Conservation (phyloP, 192 early-diverging fungal genomes). For the Backusella mclennaniae region DNA sequence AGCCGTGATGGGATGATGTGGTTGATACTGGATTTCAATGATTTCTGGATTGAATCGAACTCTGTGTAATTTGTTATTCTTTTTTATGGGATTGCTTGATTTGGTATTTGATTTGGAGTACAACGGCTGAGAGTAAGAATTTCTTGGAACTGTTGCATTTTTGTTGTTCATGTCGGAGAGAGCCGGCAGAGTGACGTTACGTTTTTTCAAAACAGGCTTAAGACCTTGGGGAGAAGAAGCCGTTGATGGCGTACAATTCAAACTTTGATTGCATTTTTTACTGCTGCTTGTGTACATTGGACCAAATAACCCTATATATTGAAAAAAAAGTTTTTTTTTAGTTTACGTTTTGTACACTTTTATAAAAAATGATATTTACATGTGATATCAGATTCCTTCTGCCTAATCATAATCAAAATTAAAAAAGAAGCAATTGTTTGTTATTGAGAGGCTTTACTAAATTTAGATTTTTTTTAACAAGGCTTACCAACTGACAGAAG, state of each 20-base stretch:
- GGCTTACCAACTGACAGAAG: slow-evolving; percentile 37
- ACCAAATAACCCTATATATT: slow-evolving; percentile 22
- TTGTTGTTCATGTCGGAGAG: slow-evolving; percentile 7
- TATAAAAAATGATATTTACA: slow-evolving; percentile 19
- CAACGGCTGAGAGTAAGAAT: neutral
- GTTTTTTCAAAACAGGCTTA: slow-evolving; percentile 19
- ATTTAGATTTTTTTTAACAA: neutral
- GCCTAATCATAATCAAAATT: slow-evolving; percentile 26
- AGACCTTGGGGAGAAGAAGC: slow-evolving; percentile 8
- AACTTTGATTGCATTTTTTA: neutral
- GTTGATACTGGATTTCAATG: slow-evolving; percentile 19
- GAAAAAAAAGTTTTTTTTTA: neutral
- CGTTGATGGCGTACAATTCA: neutral
- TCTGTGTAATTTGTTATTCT: neutral
- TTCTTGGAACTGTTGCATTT: neutral
- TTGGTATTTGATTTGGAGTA: neutral
- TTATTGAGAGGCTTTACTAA: neutral
- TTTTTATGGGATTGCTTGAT: neutral
- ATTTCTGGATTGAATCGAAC: slow-evolving; percentile 30
- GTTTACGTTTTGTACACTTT: neutral
- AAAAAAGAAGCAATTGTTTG: neutral
- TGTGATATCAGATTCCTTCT: slow-evolving; percentile 44
- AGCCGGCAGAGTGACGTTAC: slow-evolving; percentile 16
- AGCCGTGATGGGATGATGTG: slow-evolving; percentile 15
- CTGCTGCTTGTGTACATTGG: slow-evolving; percentile 17